Evolutionary conservation across 1,284 basidiomycete genomes (phyloP).

Genomic region (Tilletia indica): DNA sequence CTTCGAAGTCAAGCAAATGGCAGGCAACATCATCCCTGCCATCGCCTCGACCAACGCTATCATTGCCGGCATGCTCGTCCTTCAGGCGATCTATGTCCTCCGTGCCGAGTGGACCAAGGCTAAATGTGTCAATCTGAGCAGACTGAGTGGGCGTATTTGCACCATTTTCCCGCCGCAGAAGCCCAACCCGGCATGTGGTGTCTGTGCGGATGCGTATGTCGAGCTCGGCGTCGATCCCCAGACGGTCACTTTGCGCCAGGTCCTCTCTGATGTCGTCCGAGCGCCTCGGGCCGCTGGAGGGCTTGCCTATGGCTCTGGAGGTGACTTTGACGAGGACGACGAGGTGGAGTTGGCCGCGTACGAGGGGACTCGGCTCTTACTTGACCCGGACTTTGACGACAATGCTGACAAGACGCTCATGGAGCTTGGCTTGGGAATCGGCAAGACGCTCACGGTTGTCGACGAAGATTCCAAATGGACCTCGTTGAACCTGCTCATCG

Average conservation of each 20-base stretch:
- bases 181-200: constrained; percentile 64
- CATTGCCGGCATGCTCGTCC: constrained; percentile 86
- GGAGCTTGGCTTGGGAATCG: constrained; percentile 66
- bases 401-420: constrained; percentile 72
- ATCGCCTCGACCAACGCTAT: constrained; percentile 99
- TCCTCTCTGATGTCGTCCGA: constrained; percentile 67
- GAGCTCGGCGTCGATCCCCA: constrained; percentile 70
- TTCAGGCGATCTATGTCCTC: constrained; percentile 84
- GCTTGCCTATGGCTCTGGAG: constrained; percentile 43
- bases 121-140: constrained; percentile 35
- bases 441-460: constrained; percentile 79
- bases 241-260: constrained; percentile 67
- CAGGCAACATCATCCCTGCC: constrained; percentile 91
- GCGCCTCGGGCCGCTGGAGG: constrained; percentile 60
- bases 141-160: constrained; percentile 29
- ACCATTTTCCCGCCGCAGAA: constrained; percentile 24
- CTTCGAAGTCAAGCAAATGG: constrained; percentile 77
- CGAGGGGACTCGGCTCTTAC: constrained; percentile 76
- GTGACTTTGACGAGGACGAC: constrained; percentile 26
- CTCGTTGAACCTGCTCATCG: constrained; percentile 40
- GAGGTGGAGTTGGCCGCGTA: constrained; percentile 57
- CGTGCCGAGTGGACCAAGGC: constrained; percentile 48
- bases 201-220: constrained; percentile 82
- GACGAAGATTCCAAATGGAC: constrained; percentile 68
- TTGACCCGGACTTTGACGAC: constrained; percentile 86